Evolutionary conservation across 352 stramenopile genomes (phyloP).

Genomic region (Thraustochytrium sp.): DNA sequence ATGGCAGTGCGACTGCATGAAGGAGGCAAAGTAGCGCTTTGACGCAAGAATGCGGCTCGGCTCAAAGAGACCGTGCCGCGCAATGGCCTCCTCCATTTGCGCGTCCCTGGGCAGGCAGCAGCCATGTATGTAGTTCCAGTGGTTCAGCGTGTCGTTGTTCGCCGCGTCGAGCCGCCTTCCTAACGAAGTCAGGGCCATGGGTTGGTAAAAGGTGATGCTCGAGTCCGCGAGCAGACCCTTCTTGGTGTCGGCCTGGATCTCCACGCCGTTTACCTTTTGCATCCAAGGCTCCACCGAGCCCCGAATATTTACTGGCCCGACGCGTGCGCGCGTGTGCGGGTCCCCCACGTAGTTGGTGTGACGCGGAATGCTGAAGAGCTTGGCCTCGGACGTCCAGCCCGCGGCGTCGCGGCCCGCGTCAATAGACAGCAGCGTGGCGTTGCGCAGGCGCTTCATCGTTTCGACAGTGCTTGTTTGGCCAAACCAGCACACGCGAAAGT

Average conservation of each 20-base stretch:
- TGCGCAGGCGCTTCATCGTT: neutral
- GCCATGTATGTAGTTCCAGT: neutral
- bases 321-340: neutral
- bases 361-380: neutral
- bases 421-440: neutral
- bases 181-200: neutral
- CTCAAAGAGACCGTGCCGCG: neutral
- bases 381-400: neutral
- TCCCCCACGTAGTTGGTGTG: neutral
- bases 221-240: neutral
- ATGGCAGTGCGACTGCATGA: neutral
- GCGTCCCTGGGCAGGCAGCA: neutral
- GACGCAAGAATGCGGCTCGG: neutral
- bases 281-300: neutral
- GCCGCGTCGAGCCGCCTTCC: neutral
- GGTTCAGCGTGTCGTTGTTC: neutral
- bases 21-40: neutral
- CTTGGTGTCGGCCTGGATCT: slow-evolving; percentile 5
- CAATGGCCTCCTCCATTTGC: neutral
- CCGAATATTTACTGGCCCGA: neutral
- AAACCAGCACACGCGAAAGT: slow-evolving; percentile 7
- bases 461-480: neutral
- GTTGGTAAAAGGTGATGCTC: neutral
- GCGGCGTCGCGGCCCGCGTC: neutral
- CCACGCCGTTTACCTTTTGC: neutral